Percentiles rank a stretch among this genome's conserved stretches.
phyloP scores from a whole-genome alignment of 169 alveolate species.

The Cryptosporidium canis region DNA sequence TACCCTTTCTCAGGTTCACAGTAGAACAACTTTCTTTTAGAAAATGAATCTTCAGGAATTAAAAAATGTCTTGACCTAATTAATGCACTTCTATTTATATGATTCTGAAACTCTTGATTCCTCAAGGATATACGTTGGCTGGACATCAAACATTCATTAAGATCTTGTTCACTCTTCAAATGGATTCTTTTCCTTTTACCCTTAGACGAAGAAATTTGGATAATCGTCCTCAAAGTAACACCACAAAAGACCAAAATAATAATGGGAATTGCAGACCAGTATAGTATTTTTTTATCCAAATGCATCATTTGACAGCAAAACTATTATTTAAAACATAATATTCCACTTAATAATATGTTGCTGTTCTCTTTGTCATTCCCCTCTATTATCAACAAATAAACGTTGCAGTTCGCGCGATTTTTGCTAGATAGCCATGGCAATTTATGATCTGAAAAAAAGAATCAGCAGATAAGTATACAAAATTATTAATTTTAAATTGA shows the following conservation, averaged over 20 bases:
- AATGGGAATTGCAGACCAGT: conserved; percentile 44
- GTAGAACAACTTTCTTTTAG: conserved; percentile 28
- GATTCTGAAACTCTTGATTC: conserved; percentile 34
- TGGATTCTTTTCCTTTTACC: conserved; percentile 5
- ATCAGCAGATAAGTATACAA: too few species aligned
- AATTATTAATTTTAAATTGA: too few species aligned
- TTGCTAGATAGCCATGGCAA: too few species aligned
- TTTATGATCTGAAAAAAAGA: too few species aligned
- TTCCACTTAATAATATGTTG: not conserved
- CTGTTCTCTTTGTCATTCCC: not conserved
- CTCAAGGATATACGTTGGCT: conserved; percentile 30
- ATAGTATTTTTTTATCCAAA: conserved; percentile 3
- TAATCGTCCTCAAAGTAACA: conserved; percentile 19
- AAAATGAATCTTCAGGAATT: conserved; percentile 41
- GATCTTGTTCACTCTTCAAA: not conserved
- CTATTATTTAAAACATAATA: not conserved
- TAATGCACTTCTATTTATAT: conserved; percentile 33
- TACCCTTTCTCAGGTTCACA: conserved; percentile 5
- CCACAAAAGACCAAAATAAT: conserved; percentile 61
- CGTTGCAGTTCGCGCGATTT: too few species aligned
- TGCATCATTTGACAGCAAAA: not conserved
- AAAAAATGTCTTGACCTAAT: conserved; percentile 21
- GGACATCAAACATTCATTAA: conserved; percentile 29
- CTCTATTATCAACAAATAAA: too few species aligned
- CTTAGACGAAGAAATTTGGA: conserved; percentile 3